Evolutionary conservation across 2,329 filamentous ascomycete species (phyloP), one percentile per base, ranked within the genome.

Genomic region (Aspergillus tubingensis): DNA sequence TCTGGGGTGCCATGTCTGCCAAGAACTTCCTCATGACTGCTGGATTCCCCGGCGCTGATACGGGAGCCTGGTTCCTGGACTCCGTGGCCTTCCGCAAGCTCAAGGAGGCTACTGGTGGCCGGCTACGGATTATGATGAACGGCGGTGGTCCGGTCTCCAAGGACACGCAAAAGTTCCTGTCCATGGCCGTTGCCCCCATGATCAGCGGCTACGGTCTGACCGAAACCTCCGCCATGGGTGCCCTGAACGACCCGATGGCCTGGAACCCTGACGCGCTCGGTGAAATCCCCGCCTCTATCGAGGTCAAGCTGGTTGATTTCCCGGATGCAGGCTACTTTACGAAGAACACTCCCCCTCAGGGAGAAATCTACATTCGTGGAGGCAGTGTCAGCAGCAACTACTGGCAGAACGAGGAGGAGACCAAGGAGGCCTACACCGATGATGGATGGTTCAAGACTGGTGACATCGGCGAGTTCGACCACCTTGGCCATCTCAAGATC

Each of bases 391-490:
- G 91, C 57, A 83, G 83, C 36, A 88, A 88, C 39, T 98, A 98
- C 79, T 93, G 89, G 73, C 83, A 96, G 62, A 91, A 97, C 74
- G 88, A 91, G 15, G 87, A 94, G 68, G 93, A 97, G 80, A 96
- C 92, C 6, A 84, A 83, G 70, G 89, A 90, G 73, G 84, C 90
- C 5, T 85, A 94, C 65, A 92, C 91, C 1, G 76, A 86, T 3
- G 95, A 96, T 70, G 92, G 92, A 53, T 98, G 95, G 95, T 98
- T 98, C 85, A 94, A 90, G 84, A 96, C 92, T 15, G 94, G 94
- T 62, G 94, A 98, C 72, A 95, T 98, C 75, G 94, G 94, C 70
- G 91, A 97, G 75, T 95, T 94, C 70, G 88, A 94, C 76, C 74
- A 81, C 48, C 83, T 89, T 63, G 94, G 94, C 47, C 91, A 96